phyloP scores from a whole-genome alignment of 2,329 filamentous ascomycete species.

The Diplocarpon mali region DNA sequence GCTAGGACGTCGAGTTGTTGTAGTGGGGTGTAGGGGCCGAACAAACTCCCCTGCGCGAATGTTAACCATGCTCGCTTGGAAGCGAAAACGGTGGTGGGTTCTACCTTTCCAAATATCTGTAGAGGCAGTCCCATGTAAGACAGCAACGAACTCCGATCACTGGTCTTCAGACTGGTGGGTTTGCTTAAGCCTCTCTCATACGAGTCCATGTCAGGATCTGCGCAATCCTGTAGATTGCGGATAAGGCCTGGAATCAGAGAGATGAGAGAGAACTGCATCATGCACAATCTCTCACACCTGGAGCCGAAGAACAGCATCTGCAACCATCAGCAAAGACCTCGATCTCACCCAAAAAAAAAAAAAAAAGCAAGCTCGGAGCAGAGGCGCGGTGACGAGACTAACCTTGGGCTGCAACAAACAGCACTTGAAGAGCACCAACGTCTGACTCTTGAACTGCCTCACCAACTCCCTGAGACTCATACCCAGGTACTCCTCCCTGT shows the following conservation, averaged over 20 bases:
- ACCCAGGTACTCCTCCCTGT: conserved; percentile 80
- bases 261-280: conserved; percentile 96
- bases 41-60: conserved; percentile 63
- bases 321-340: background rate
- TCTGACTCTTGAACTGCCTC: conserved; percentile 90
- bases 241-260: conserved; percentile 91
- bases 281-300: conserved; percentile 90
- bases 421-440: conserved; percentile 86
- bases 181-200: conserved; percentile 66
- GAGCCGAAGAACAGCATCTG: conserved; percentile 98
- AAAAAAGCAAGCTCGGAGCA: background rate
- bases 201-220: conserved; percentile 80
- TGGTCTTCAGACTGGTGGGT: conserved; percentile 80
- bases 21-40: conserved; percentile 90
- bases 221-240: conserved; percentile 84
- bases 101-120: conserved; percentile 85
- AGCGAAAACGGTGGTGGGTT: background rate
- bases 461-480: conserved; percentile 83
- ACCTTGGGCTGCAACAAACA: conserved; percentile 92
- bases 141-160: conserved; percentile 80
- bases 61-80: conserved; percentile 4
- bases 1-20: conserved; percentile 92
- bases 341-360: background rate
- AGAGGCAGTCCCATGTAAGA: conserved; percentile 91
- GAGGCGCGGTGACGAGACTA: conserved; percentile 4